phyloP scores from a whole-genome alignment of 345 rosid genomes.

The Linum tenue region DNA sequence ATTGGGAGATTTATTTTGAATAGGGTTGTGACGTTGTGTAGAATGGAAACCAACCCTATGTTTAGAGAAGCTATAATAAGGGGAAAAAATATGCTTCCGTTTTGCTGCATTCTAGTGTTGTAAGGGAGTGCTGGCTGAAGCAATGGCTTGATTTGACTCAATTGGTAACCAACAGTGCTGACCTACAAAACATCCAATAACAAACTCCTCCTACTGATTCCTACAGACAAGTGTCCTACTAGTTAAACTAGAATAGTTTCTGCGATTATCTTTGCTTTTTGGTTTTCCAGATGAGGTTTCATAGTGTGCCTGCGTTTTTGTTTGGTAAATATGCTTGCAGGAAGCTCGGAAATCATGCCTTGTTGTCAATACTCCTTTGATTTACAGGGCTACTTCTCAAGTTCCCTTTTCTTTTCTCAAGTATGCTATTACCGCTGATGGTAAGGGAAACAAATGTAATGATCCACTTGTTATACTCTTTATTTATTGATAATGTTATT shows the following conservation, averaged over 20 bases:
- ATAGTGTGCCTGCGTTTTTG: too few relatives aligned
- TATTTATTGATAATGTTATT: background rate
- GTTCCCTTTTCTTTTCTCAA: constrained; percentile 87
- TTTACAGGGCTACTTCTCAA: constrained; percentile 68
- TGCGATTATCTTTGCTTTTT: background rate
- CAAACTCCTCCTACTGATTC: too few relatives aligned
- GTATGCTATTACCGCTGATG: constrained; percentile 98
- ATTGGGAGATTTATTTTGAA: background rate
- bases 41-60: too few relatives aligned
- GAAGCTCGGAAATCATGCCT: constrained; percentile 76
- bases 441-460: constrained; percentile 30
- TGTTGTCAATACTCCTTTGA: constrained; percentile 80
- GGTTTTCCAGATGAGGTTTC: too few relatives aligned
- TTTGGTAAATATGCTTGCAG: constrained; percentile 19
- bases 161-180: too few relatives aligned
- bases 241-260: background rate
- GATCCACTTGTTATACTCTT: background rate
- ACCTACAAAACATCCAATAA: too few relatives aligned
- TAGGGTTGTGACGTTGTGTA: background rate
- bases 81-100: too few relatives aligned
- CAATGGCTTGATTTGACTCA: too few relatives aligned
- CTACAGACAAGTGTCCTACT: too few relatives aligned
- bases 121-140: too few relatives aligned
- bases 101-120: too few relatives aligned
- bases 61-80: too few relatives aligned